phyloP scores from a whole-genome alignment of 2,329 filamentous ascomycete species.

The Talaromyces sp. region DNA sequence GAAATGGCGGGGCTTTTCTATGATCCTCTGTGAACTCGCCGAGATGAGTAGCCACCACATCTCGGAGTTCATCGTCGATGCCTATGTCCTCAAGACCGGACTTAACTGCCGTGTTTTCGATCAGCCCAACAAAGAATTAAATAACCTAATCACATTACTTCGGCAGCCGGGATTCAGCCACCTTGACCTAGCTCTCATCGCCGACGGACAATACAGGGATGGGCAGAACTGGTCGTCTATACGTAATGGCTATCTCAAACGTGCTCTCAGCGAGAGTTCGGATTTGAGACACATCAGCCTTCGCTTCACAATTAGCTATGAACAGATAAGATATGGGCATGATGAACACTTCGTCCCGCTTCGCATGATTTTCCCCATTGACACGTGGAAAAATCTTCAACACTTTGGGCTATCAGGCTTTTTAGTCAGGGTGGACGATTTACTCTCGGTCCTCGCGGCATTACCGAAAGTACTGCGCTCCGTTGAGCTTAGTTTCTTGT shows the following conservation, averaged over 20 bases:
- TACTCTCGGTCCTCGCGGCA: slow-evolving; percentile 27
- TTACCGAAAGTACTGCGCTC: slow-evolving; percentile 30
- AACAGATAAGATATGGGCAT: background rate
- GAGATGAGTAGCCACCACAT: background rate
- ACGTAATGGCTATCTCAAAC: slow-evolving; percentile 1
- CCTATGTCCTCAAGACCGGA: background rate
- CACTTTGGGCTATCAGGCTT: slow-evolving; percentile 33
- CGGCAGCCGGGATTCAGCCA: slow-evolving; percentile 23
- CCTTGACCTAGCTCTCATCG: slow-evolving; percentile 27
- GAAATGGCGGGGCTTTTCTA: background rate
- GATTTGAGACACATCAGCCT: slow-evolving; percentile 1
- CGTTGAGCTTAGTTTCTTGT: slow-evolving; percentile 35
- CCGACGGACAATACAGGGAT: slow-evolving; percentile 9
- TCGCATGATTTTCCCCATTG: slow-evolving; percentile 29
- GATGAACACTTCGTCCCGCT: slow-evolving; percentile 19
- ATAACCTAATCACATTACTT: background rate
- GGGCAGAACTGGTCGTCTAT: background rate
- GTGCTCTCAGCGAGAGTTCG: background rate
- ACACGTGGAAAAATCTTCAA: slow-evolving; percentile 26
- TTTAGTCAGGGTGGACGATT: slow-evolving; percentile 25
- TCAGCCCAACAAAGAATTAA: background rate
- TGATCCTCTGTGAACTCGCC: background rate
- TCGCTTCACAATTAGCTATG: background rate
- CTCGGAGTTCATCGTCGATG: background rate
- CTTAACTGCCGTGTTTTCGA: background rate